Evolutionary conservation across 805 yeast genomes (phyloP), one percentile per base, ranked within the genome.

Genomic region (Metschnikowia anglica): DNA sequence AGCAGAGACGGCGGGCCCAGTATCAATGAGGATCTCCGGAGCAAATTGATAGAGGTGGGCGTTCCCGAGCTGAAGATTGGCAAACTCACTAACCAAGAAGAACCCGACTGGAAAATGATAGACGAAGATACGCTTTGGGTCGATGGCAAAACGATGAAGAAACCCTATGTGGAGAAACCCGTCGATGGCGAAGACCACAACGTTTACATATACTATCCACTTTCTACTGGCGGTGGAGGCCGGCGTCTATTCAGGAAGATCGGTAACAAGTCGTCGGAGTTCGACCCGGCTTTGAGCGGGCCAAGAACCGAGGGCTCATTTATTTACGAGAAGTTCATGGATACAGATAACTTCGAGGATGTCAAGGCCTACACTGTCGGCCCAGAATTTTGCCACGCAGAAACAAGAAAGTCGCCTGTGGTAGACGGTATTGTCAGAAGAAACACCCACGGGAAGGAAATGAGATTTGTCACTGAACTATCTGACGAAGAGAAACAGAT

Each of bases 141-240:
- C 17, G 79, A 85, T 52, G 97, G 95, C 7, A 63, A 77, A 54
- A 68, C 70, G 7, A 68, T 93, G 68, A 73, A 72, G 30, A 93
- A 93, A 61, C 99, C 99, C 5, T 93, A 82, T 72, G 99, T 93
- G 25, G 99, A 93, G 63, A 93, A 93, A 55, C 99, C 99, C 0
- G 98, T 90, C 3, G 97, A 93, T 63, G 99, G 99, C 41, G 99
- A 93, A 66, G 97, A 93, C 65, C 99, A 93, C 65, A 93, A 93
- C 59, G 91, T 93, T 35, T 87, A 85, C 62, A 90, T 93, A 29
- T 93, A 93, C 66, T 93, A 91, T 62, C 85, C 90, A 26, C 77
- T 79, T 44, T 77, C 84, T 45, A 85, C 85, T 39, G 99, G 99
- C 34, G 99, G 99, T 44, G 99, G 99, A 52, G 99, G 99, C 20